Conservation (phyloP, 352 stramenopile species). For the Phytophthora gonapodyides region DNA sequence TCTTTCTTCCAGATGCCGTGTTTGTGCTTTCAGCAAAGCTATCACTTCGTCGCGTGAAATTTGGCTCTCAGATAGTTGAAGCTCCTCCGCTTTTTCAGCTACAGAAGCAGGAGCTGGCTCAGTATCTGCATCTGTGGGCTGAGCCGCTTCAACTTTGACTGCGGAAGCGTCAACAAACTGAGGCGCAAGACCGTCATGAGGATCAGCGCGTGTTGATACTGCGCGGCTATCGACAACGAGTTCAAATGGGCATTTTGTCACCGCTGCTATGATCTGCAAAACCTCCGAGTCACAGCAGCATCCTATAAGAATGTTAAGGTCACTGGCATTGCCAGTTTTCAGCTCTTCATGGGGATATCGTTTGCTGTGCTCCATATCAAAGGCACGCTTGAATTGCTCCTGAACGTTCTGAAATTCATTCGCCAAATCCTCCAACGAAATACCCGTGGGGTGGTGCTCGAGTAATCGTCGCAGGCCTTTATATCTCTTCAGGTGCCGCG, state of each 20-base stretch:
- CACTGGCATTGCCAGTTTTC: background rate
- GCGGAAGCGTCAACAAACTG: background rate
- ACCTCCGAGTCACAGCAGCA: conserved; percentile 27
- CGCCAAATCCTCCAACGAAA: conserved; percentile 31
- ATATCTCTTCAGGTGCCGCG: conserved; percentile 44
- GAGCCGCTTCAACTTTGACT: background rate
- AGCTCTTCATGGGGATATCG: conserved; percentile 8
- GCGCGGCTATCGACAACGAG: background rate
- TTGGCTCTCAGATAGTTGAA: conserved; percentile 7
- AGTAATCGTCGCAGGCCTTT: conserved; percentile 27
- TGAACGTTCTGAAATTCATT: conserved; percentile 32
- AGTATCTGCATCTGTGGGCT: background rate
- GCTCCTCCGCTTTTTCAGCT: background rate
- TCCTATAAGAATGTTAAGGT: conserved; percentile 24
- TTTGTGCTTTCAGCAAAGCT: conserved; percentile 26
- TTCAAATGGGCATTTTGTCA: conserved; percentile 12
- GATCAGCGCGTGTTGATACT: background rate
- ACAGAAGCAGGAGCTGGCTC: background rate
- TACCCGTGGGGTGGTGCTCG: background rate
- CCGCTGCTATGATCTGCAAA: conserved; percentile 24
- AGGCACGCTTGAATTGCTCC: conserved; percentile 20
- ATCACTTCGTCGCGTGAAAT: conserved; percentile 40
- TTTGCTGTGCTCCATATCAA: conserved; percentile 8
- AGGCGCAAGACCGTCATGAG: too few relatives aligned
- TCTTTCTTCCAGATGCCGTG: conserved; percentile 28